These are phyloP conservation scores for Yarrowia bubula DNA, from an alignment of 805 yeast species.

Conservation along the genomic window DNA sequence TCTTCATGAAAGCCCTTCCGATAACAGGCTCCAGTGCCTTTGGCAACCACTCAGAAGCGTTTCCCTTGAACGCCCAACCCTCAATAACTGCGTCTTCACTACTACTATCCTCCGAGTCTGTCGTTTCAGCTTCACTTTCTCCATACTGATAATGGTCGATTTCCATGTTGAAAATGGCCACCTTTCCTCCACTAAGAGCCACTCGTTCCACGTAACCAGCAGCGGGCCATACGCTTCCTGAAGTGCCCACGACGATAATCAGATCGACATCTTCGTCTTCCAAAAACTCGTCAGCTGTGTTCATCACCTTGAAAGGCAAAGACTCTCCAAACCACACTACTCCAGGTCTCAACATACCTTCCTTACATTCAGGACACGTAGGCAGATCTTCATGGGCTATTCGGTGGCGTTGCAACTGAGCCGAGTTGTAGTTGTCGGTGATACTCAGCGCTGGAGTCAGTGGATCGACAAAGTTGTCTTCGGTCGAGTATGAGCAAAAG, in stretches of 20 bases:
- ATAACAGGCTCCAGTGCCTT: conserved; percentile 53
- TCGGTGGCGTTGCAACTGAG: conserved; percentile 35
- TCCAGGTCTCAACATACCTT: conserved; percentile 74
- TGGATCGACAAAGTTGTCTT: conserved; percentile 56
- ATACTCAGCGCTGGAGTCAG: conserved; percentile 52
- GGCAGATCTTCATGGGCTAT: conserved; percentile 60
- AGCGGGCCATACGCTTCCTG: conserved; percentile 87
- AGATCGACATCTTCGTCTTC: conserved; percentile 59
- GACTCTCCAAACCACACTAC: conserved; percentile 97
- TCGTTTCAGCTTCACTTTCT: conserved; percentile 44
- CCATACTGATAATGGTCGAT: conserved; percentile 25
- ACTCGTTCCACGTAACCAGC: conserved; percentile 85
- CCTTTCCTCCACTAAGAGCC: conserved; percentile 67
- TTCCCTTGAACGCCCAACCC: conserved; percentile 76
- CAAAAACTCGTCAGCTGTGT: conserved; percentile 68
- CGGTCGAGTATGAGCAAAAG: conserved; percentile 58
- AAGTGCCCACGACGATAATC: conserved; percentile 80
- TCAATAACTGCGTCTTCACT: conserved; percentile 42
- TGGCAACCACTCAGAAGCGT: conserved; percentile 72
- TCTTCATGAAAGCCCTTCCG: conserved; percentile 31
- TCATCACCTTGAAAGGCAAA: conserved; percentile 61
- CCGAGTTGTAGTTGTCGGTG: conserved; percentile 28
- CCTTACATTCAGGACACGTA: conserved; percentile 70
- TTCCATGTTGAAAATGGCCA: conserved; percentile 74
- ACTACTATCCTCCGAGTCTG: conserved; percentile 42